phyloP scores from a whole-genome alignment of 2,329 filamentous ascomycete genomes.

The Claviceps pazoutovae region DNA sequence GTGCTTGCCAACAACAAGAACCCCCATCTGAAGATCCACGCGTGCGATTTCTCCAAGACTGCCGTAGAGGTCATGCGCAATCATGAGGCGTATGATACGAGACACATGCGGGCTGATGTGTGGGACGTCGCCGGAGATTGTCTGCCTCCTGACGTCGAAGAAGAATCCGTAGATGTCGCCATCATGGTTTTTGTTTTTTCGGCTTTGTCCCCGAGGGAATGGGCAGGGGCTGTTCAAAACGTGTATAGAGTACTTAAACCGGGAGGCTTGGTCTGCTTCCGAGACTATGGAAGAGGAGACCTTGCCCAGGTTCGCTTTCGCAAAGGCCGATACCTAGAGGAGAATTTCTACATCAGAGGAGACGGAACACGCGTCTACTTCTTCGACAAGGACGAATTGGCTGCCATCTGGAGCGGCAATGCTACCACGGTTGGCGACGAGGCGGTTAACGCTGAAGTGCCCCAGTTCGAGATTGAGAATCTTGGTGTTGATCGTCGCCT shows the following conservation, averaged over 20 bases:
- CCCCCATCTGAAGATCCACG: slow-evolving; percentile 66
- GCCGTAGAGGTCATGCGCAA: slow-evolving; percentile 84
- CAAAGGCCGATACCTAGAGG: slow-evolving; percentile 83
- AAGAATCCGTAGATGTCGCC: slow-evolving; percentile 78
- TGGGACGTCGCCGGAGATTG: slow-evolving; percentile 73
- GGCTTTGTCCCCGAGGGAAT: slow-evolving; percentile 72
- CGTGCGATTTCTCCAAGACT: slow-evolving; percentile 91
- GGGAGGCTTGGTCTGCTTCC: slow-evolving; percentile 85
- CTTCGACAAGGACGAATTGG: slow-evolving; percentile 77
- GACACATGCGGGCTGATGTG: slow-evolving; percentile 72
- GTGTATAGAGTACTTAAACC: slow-evolving; percentile 74
- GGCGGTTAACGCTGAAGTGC: slow-evolving; percentile 12
- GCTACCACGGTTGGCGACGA: slow-evolving; percentile 11
- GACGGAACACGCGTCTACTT: slow-evolving; percentile 97
- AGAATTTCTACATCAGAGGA: slow-evolving; percentile 94
- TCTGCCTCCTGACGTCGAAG: slow-evolving; percentile 62
- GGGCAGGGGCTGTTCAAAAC: slow-evolving; percentile 69
- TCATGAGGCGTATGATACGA: slow-evolving; percentile 60
- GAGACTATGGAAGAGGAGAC: slow-evolving; percentile 92
- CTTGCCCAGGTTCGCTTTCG: slow-evolving; percentile 94
- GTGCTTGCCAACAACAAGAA: slow-evolving; percentile 78
- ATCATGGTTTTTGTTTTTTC: slow-evolving; percentile 97
- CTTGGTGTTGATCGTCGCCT: slow-evolving; percentile 77
- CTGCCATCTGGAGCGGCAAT: slow-evolving; percentile 57
- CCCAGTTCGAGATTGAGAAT: slow-evolving; percentile 56